Evolutionary conservation across 345 rosid genomes (phyloP), one percentile per base, ranked within the genome.

Genomic region (Lepidium didymum): DNA sequence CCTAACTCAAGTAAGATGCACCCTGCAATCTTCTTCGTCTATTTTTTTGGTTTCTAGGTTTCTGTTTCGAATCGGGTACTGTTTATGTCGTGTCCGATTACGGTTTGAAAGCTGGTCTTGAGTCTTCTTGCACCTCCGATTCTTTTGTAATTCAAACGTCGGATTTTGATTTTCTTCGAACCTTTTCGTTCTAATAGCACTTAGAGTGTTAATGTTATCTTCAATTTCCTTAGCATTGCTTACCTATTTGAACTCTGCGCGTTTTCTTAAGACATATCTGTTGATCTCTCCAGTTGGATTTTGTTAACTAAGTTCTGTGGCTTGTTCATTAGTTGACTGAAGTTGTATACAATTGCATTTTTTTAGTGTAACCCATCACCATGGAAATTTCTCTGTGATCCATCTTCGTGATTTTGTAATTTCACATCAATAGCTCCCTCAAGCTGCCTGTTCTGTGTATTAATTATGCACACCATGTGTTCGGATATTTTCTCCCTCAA

Each of bases 401-500:
- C 21, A 60, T 29, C 35, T 46, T 56, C 16, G 15, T 60, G 44
- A 31, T 50, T 51, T 13, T 59, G 53, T 67, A 3, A 19, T 34
- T 44, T 55, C 55, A 44, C 35, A 56, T 10, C 45, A 18, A 6
- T 68, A 21, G 15, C 43, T 55, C 40, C 15, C 40, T 59, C 49
- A 43, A 51, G 16, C 63, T 73, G 9, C 37, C 29, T 53, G n/a
- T 44, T 10, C 33, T 15, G 14, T 37, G 35, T 49, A 6, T 29
- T 47, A 12, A 36, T 16, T 14, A 6, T 44, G 75, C 68, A 45
- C 56, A 47, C 56, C 65, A 41, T 40, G 43, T 60, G 43, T 78
- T 65, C 33, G 58, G 53, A 15, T 29, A 0, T 40, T 65, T 41
- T 70, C 47, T 46, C 47, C 4, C 41, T 14, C 47, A 29, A 29